phyloP scores from a whole-genome alignment of 2,329 filamentous ascomycete species.

The Diaporthe australafricana region DNA sequence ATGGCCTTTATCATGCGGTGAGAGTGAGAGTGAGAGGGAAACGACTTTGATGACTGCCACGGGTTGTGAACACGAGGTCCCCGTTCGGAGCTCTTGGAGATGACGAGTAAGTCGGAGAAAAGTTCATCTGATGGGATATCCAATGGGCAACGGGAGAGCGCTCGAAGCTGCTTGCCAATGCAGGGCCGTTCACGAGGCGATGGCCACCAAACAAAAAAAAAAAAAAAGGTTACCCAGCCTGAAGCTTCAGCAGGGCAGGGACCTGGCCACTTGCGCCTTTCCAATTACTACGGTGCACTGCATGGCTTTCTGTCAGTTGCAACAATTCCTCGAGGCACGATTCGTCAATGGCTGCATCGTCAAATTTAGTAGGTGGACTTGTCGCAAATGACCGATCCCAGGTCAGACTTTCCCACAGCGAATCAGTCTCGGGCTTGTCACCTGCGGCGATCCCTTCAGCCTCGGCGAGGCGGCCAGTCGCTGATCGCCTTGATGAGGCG shows the following conservation, averaged over 20 bases:
- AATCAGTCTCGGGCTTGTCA: conserved; percentile 25
- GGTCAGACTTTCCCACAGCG: conserved; percentile 30
- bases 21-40: background rate
- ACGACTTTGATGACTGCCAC: background rate
- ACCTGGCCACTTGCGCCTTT: background rate
- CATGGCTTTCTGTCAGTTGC: background rate
- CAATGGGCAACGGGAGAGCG: conserved; percentile 7
- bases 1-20: conserved; percentile 13
- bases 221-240: background rate
- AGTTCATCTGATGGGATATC: conserved; percentile 15
- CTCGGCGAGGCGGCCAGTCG: conserved; percentile 37
- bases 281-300: background rate
- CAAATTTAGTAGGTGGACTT: conserved; percentile 24
- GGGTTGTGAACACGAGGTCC: background rate
- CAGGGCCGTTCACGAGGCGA: background rate
- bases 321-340: conserved; percentile 20
- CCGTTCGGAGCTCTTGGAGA: conserved; percentile 5
- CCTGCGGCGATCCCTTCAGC: conserved; percentile 36
- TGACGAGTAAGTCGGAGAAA: conserved; percentile 12
- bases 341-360: conserved; percentile 29
- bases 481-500: conserved; percentile 36
- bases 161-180: background rate
- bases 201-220: no score
- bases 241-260: conserved; percentile 15
- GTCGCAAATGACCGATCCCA: conserved; percentile 30